Evolutionary conservation across 176 grass and related monocot species (phyloP).

Genomic region (Eleusine indica): DNA sequence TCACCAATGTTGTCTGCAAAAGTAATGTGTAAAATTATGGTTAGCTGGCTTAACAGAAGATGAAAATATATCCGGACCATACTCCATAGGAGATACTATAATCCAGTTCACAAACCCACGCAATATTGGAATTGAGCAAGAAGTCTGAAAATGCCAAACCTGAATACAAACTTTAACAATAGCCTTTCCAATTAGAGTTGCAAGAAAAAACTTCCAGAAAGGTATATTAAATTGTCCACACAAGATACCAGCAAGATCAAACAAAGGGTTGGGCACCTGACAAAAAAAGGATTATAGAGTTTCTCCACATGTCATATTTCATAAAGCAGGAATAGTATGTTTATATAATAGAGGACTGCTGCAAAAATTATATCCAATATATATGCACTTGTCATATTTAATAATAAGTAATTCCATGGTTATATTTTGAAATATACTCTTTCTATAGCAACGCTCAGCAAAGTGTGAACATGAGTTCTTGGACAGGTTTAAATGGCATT

Average conservation of each 20-base stretch:
- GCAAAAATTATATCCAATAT: background rate
- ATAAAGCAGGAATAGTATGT: slow-evolving; percentile 20
- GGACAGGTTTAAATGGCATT: slow-evolving; percentile 10
- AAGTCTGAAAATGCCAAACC: slow-evolving; percentile 51
- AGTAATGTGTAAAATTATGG: slow-evolving; percentile 34
- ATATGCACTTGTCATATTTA: slow-evolving; percentile 29
- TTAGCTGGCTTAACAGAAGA: slow-evolving; percentile 23
- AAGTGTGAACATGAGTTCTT: slow-evolving; percentile 27
- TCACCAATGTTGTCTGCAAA: slow-evolving; percentile 76
- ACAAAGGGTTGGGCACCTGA: slow-evolving; percentile 94
- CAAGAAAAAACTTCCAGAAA: slow-evolving; percentile 98
- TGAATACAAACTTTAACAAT: slow-evolving; percentile 90
- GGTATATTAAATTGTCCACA: slow-evolving; percentile 91
- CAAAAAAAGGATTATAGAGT: slow-evolving; percentile 34
- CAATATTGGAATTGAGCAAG: slow-evolving; percentile 6
- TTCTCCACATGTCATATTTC: slow-evolving; percentile 36
- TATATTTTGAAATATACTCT: slow-evolving; percentile 28
- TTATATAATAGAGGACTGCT: slow-evolving; percentile 16
- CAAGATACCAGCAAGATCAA: slow-evolving; percentile 88
- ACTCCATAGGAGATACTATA: background rate
- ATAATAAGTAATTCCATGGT: slow-evolving; percentile 12
- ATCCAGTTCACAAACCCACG: slow-evolving; percentile 24
- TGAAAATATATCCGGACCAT: background rate
- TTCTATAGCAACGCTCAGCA: slow-evolving; percentile 11
- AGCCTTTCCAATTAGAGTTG: slow-evolving; percentile 95